These are phyloP conservation scores for Auricularia auricula-judae DNA, from an alignment of 768 basidiomycete species.

Conservation along the genomic window DNA sequence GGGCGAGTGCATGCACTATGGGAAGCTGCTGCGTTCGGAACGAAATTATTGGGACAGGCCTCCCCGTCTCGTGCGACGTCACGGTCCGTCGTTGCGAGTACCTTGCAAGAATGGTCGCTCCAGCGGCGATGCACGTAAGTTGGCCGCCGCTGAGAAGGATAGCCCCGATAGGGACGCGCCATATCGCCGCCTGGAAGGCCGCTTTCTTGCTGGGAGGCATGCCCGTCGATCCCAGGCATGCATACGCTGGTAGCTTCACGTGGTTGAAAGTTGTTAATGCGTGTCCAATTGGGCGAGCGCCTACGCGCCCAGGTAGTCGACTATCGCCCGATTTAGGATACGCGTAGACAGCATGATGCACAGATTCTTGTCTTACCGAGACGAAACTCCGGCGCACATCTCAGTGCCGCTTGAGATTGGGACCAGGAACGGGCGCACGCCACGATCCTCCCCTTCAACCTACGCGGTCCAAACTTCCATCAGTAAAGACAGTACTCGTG, in stretches of 20 bases:
- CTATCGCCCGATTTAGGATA: conserved; percentile 11
- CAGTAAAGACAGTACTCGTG: background rate
- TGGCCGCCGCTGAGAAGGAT: conserved; percentile 37
- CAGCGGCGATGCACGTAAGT: conserved; percentile 40
- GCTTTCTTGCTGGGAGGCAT: conserved; percentile 29
- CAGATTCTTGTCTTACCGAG: conserved; percentile 17
- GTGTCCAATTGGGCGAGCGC: conserved; percentile 23
- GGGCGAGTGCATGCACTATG: conserved; percentile 40
- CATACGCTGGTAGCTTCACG: conserved; percentile 37
- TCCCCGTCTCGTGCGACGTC: conserved; percentile 27
- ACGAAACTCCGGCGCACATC: conserved; percentile 42
- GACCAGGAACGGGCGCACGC: conserved; percentile 45
- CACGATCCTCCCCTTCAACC: conserved; percentile 38
- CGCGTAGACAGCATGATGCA: conserved; percentile 5
- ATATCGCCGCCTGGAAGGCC: conserved; percentile 46
- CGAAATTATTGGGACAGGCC: conserved; percentile 40
- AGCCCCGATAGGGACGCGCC: conserved; percentile 43
- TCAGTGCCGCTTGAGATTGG: conserved; percentile 41
- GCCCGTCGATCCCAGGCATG: conserved; percentile 28
- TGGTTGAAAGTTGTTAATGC: conserved; percentile 43
- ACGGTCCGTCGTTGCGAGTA: conserved; percentile 48
- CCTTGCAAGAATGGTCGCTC: conserved; percentile 44
- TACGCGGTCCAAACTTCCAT: background rate
- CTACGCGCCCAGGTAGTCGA: conserved; percentile 17
- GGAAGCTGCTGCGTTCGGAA: conserved; percentile 61